A percentile compares a stretch with the other conserved stretches of the same genome.
These are phyloP conservation scores for Pulveroboletus ravenelii DNA, from an alignment of 768 basidiomycete species.

Conservation along the genomic window DNA sequence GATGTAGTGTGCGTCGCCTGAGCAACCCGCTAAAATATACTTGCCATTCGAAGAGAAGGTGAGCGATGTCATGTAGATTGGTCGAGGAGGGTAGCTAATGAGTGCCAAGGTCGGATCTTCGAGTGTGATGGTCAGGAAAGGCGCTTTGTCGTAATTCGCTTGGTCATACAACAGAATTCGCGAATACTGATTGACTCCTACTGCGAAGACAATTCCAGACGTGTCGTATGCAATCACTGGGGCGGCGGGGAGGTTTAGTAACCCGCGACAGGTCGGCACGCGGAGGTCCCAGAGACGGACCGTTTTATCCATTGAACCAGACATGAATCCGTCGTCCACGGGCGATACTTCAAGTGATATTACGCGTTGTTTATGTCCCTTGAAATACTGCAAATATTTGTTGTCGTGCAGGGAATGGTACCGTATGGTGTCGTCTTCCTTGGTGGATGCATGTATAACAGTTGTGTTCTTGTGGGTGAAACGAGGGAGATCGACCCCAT, in stretches of 20 bases:
- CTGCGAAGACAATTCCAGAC: slow-evolving; percentile 80
- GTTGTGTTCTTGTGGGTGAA: slow-evolving; percentile 89
- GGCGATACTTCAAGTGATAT: slow-evolving; percentile 90
- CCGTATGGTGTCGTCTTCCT: slow-evolving; percentile 90
- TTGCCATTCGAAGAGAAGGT: slow-evolving; percentile 89
- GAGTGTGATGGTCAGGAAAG: slow-evolving; percentile 79
- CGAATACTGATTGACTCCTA: slow-evolving; percentile 76
- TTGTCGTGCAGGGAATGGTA: slow-evolving; percentile 97
- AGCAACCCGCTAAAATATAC: slow-evolving; percentile 88
- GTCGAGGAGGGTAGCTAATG: slow-evolving; percentile 80
- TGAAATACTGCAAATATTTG: slow-evolving; percentile 93
- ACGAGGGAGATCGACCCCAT: slow-evolving; percentile 90
- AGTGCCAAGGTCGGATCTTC: slow-evolving; percentile 73
- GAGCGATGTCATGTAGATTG: slow-evolving; percentile 87
- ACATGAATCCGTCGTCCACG: slow-evolving; percentile 93
- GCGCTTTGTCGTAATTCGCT: slow-evolving; percentile 84
- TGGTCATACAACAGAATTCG: slow-evolving; percentile 84
- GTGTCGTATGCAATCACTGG: slow-evolving; percentile 84
- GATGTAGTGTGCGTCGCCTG: slow-evolving; percentile 89
- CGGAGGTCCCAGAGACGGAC: slow-evolving; percentile 96
- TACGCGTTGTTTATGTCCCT: slow-evolving; percentile 87
- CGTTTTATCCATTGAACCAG: slow-evolving; percentile 88
- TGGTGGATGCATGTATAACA: slow-evolving; percentile 88
- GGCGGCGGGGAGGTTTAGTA: slow-evolving; percentile 66
- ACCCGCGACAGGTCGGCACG: slow-evolving; percentile 68